Evolutionary conservation across 139 green algal genomes (phyloP), one percentile per base, ranked within the genome.

Genomic region (Penium margaritaceum): DNA sequence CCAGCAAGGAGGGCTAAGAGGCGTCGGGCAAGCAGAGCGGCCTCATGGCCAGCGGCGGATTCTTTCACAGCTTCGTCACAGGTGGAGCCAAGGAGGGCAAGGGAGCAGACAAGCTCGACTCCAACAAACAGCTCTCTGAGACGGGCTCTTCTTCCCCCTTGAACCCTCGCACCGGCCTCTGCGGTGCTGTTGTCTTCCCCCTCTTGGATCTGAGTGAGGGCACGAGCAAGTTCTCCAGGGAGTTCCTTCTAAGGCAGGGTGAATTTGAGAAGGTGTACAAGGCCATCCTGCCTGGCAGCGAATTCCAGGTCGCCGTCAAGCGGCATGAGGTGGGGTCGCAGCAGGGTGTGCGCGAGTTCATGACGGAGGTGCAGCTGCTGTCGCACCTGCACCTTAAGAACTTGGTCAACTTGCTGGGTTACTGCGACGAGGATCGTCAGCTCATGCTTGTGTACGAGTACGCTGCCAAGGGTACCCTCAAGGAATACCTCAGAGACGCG

Each of bases 371-470:
- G 33, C 27, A 66, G 34, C 66, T 74, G 43, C 66, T 74, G 27
- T 68, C 43, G 14, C 66, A 41, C 27, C 66, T 74, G 66, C 66
- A 74, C 46, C 66, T 67, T n/a, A 43, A 46, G 32, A 66, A 74
- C 43, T 41, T 74, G 34, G 66, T 74, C 19, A 74, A 44, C 66
- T 41, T 74, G 12, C 39, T 74, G 30, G 66, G 66, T 41, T 74
- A 74, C 43, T 65, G 66, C 43, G 66, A 64, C 24, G 66, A 74
- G 43, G 43, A 63, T 41, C n/a, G n/a, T 41, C 66, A 74, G 66
- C 66, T 74, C 1, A 63, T 63, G 17, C 66, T 74, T 5, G 66
- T 74, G 33, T 74, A 74, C 54, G 66, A 74, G 39, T 74, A 66
- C 21, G 30, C 53, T 12, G 41, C 66, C 41, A 65, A 64, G 19